Evolutionary conservation across 768 basidiomycete genomes (phyloP).

Genomic region (Lentinula boryana): DNA sequence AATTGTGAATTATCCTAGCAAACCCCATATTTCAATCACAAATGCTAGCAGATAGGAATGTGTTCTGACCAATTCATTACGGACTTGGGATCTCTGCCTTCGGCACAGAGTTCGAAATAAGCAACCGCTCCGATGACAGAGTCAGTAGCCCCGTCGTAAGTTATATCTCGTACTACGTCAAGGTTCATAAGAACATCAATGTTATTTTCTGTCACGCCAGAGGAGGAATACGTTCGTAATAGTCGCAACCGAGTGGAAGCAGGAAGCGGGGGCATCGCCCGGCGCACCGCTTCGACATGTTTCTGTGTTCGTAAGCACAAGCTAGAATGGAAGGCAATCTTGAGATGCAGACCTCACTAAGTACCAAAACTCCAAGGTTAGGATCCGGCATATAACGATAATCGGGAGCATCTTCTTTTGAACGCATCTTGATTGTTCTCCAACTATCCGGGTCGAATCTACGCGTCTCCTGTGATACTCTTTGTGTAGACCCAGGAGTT

Average conservation of each 20-base stretch:
- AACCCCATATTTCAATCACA: constrained; percentile 12
- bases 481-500: constrained; percentile 13
- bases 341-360: constrained; percentile 38
- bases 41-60: not conserved
- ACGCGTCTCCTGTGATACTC: constrained; percentile 80
- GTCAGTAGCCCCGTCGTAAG: constrained; percentile 50
- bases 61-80: constrained; percentile 78
- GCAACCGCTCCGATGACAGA: constrained; percentile 44
- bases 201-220: constrained; percentile 57
- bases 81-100: constrained; percentile 54
- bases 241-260: constrained; percentile 55
- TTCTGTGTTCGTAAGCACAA: constrained; percentile 30
- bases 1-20: constrained; percentile 81
- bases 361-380: constrained; percentile 72
- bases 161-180: constrained; percentile 58
- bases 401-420: constrained; percentile 92
- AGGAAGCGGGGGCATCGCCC: constrained; percentile 73
- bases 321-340: not conserved
- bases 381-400: constrained; percentile 99
- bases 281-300: constrained; percentile 49
- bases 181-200: constrained; percentile 71
- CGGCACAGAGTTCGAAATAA: constrained; percentile 75
- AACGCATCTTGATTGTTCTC: constrained; percentile 76
- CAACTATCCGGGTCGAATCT: constrained; percentile 81
- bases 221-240: constrained; percentile 29